Base-by-base conservation (phyloP, 495 filamentous ascomycete genomes). In the Jackrogersella multiformis region DNA sequence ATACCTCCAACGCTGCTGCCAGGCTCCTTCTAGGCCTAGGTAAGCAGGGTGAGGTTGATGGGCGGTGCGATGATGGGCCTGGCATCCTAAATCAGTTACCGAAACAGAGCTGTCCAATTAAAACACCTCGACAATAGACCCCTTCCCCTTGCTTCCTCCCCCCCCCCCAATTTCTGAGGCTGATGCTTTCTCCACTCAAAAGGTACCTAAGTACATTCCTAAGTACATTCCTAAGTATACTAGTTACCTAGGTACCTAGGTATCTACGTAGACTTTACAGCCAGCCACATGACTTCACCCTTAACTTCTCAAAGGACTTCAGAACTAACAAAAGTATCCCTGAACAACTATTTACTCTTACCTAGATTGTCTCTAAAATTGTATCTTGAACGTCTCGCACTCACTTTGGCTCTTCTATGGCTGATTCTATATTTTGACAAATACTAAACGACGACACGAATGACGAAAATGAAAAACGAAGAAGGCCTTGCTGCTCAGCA, bases 381-480 rank as follows among this genome's bases (percentile, higher is more conserved):
- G n/a, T n/a, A n/a, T n/a, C n/a, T n/a, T n/a, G n/a, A n/a, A n/a
- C n/a, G n/a, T n/a, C n/a, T n/a, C n/a, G n/a, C n/a, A n/a, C n/a
- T 36, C 34, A 5, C 5, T 30, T 7, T 30, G 7, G 26, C 26
- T 30, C 3, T 42, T 30, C 15, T 2, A 34, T 55, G 30, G 30
- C 32, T 35, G 9, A 38, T 1, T 21, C 12, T 26, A 23, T 20
- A 26, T 26, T 18, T 6, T 24, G 15, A 32, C n/a, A 26, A 2
- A n/a, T 24, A n/a, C 16, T 32, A 42, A 20, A 55, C 34, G 15
- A 32, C n/a, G 13, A 10, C 20, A 30, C 52, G 35, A 51, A 54
- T 18, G 24, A 55, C 9, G 23, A 69, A 36, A 8, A 64, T 69
- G 66, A 69, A 41, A 64, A 9, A 44, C 32, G 38, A 57, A 23